Evolutionary conservation across 495 filamentous ascomycete species (phyloP).

Genomic region (Chaetomium fimeti): DNA sequence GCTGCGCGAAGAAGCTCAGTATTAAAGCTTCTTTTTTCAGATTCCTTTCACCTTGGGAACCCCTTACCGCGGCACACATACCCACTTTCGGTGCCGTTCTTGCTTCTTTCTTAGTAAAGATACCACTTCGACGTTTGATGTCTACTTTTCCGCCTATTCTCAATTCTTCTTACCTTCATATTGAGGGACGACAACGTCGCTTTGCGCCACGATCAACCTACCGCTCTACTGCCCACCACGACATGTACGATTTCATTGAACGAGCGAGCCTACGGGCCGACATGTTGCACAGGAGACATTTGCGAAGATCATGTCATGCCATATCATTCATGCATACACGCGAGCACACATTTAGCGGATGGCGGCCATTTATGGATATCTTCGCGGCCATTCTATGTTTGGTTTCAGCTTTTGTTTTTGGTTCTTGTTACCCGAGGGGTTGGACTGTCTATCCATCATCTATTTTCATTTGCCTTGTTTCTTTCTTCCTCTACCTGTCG

Average conservation of each 20-base stretch:
- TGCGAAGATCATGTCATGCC: slow-evolving; percentile 1
- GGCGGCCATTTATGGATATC: neutral
- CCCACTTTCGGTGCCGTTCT: slow-evolving; percentile 4
- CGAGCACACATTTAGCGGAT: neutral
- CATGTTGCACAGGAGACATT: slow-evolving; percentile 2
- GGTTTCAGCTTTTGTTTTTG: neutral
- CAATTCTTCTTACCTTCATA: too few relatives aligned
- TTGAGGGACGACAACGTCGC: too few relatives aligned
- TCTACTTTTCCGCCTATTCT: neutral
- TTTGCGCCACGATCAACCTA: neutral
- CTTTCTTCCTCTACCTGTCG: neutral
- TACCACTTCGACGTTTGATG: slow-evolving; percentile 2
- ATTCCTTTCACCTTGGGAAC: slow-evolving; percentile 15
- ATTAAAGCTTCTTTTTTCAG: slow-evolving; percentile 19
- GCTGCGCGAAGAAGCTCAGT: slow-evolving; percentile 45
- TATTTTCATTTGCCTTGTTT: slow-evolving; percentile 3
- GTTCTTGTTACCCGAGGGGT: neutral
- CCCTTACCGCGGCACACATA: slow-evolving; percentile 7
- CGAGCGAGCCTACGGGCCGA: slow-evolving; percentile 1
- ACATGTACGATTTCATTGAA: slow-evolving; percentile 10
- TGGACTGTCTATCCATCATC: neutral
- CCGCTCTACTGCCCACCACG: neutral
- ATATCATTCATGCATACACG: slow-evolving; percentile 7
- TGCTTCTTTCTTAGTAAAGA: slow-evolving; percentile 19
- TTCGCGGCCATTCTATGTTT: neutral